Percentiles rank a stretch among this genome's conserved stretches.
These are phyloP conservation scores for Collariella sp. DNA, from an alignment of 495 filamentous ascomycete species.

Conservation along the genomic window DNA sequence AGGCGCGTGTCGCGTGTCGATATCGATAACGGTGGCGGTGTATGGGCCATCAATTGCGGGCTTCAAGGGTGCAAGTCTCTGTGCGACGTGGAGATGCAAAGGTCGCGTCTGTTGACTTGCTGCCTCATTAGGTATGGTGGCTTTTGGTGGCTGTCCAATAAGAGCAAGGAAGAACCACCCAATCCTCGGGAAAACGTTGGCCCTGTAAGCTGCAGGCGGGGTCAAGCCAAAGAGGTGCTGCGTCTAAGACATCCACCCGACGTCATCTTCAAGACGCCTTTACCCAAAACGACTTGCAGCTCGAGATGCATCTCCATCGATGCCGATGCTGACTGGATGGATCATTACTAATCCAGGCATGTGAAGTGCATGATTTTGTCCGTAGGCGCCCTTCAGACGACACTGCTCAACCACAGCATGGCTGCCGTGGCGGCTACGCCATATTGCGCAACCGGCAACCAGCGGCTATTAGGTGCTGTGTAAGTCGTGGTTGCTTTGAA, in stretches of 20 bases:
- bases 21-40: conserved; percentile 10
- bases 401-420: background rate
- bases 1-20: conserved; percentile 1
- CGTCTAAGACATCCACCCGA: background rate
- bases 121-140: conserved; percentile 3
- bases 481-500: conserved; percentile 2
- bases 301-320: background rate
- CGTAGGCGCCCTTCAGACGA: background rate
- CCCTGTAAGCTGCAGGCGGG: background rate
- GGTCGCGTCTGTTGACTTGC: conserved; percentile 15
- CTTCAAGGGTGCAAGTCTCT: background rate
- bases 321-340: background rate
- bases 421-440: background rate
- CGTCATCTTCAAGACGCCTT: background rate
- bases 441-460: conserved; percentile 11
- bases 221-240: background rate
- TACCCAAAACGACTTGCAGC: background rate
- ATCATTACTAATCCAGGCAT: background rate
- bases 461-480: background rate
- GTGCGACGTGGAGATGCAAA: conserved; percentile 5
- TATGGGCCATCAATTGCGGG: background rate
- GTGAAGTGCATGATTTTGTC: background rate
- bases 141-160: background rate
- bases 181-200: conserved; percentile 7
- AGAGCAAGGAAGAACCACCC: background rate